Evolutionary conservation across 1,284 basidiomycete genomes (phyloP), one percentile per base, ranked within the genome.

Genomic region (Wolfiporia cocos): DNA sequence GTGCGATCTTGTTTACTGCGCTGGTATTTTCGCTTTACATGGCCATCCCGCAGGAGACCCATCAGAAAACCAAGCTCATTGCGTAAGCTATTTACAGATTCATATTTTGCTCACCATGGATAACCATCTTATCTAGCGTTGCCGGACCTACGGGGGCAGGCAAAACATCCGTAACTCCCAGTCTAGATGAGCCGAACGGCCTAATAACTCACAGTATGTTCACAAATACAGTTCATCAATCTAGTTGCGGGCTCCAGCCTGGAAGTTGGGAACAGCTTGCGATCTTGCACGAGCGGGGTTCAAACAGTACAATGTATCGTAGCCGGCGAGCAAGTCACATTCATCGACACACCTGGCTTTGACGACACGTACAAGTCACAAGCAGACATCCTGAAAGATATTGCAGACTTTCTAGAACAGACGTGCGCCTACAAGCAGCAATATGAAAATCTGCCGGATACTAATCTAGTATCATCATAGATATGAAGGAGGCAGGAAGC

Each of bases 301-400:
- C 21, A 31, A 35, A 36, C 9, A 11, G n/a, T n/a, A n/a, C 18
- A 35, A 18, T 38, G 46, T 35, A 15, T 26, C 18, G 14, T 47
- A 4, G 17, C 29, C 17, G 42, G 30, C n/a, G 10, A 23, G 3
- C 40, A 40, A 14, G 46, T 67, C 44, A 59, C 57, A 35, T 38
- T 66, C 44, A 55, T 66, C 7, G 64, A 66, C 49, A 65, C 65
- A 19, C 66, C 64, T 28, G 67, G 65, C 14, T 69, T 69, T 49
- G 67, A 69, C 41, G 67, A 66, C 35, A 67, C 65, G 11, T 36
- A 45, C 7, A 57, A 55, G 14, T 63, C 58, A 40, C 66, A 67
- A 39, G 58, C 64, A 14, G 67, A 67, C 42, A 59, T 67, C 31
- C 55, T 67, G 31, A 61, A 57, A 29, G 52, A 58, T 40, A 66